Evolutionary conservation across 2,329 filamentous ascomycete species (phyloP).

Genomic region (Aspergillus arachidicola): DNA sequence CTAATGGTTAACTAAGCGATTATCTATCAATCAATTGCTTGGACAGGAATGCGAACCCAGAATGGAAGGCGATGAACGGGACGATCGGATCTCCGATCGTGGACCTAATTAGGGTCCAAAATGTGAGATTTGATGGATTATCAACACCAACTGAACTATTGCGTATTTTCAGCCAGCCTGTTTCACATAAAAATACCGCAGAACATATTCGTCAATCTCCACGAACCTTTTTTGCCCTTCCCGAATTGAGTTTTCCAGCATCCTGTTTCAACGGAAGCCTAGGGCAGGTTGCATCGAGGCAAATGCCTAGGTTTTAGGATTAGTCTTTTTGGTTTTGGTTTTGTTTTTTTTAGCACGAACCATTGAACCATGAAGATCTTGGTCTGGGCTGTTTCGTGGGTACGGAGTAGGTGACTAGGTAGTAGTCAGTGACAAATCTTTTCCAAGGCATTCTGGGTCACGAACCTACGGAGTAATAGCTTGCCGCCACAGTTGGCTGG

Average conservation of each 20-base stretch:
- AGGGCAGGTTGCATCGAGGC: neutral
- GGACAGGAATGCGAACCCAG: neutral
- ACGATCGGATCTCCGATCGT: slow-evolving; percentile 5
- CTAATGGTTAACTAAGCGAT: slow-evolving; percentile 1
- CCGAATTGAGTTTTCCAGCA: neutral
- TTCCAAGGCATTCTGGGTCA: neutral
- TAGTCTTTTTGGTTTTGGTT: neutral
- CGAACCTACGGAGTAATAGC: neutral
- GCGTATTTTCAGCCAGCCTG: neutral
- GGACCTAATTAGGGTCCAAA: neutral
- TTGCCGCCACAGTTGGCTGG: neutral
- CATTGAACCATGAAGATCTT: slow-evolving; percentile 1
- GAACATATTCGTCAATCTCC: neutral
- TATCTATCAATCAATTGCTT: neutral
- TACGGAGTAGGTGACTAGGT: neutral
- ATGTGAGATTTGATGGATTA: neutral
- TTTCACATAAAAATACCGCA: neutral
- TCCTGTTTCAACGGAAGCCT: neutral
- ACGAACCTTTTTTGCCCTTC: neutral
- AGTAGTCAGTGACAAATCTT: slow-evolving; percentile 2
- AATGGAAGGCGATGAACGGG: neutral
- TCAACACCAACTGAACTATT: slow-evolving; percentile 3
- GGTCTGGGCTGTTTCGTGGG: neutral
- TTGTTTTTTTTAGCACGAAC: neutral
- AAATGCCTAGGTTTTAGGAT: neutral